phyloP scores from a whole-genome alignment of 2,329 filamentous ascomycete genomes.

The Aureobasidium sp. region DNA sequence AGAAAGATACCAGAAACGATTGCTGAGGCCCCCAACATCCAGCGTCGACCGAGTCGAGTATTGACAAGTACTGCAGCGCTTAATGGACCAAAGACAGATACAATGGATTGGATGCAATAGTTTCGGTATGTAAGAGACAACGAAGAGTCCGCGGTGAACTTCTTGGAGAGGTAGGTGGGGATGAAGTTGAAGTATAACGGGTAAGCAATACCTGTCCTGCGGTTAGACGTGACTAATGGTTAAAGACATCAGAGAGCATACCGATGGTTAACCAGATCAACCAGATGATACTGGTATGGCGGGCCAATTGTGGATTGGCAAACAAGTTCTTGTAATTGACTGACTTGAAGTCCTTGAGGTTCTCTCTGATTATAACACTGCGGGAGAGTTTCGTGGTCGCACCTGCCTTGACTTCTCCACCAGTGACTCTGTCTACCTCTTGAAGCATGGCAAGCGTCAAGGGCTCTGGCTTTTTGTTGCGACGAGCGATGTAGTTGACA shows the following conservation, averaged over 20 bases:
- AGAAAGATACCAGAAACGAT: background rate
- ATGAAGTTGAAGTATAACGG: background rate
- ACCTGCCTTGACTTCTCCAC: background rate
- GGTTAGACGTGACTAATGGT: background rate
- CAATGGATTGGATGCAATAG: background rate
- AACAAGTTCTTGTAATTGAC: background rate
- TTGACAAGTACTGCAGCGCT: background rate
- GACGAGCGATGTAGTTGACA: constrained; percentile 42
- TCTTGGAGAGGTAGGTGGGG: background rate
- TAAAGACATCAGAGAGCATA: background rate
- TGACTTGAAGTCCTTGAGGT: background rate
- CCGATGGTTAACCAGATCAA: background rate
- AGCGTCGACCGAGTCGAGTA: background rate
- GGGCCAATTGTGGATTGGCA: background rate
- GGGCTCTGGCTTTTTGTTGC: background rate
- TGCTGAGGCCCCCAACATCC: background rate
- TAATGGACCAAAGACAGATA: background rate
- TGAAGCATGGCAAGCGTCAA: background rate
- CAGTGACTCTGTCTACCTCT: background rate
- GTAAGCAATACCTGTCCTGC: background rate
- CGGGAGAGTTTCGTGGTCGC: background rate
- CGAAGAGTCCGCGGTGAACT: background rate
- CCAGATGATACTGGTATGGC: background rate
- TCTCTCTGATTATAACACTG: background rate
- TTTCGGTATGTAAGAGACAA: background rate